phyloP scores from a whole-genome alignment of 306 rosid genomes.

The Rubus idaeus region DNA sequence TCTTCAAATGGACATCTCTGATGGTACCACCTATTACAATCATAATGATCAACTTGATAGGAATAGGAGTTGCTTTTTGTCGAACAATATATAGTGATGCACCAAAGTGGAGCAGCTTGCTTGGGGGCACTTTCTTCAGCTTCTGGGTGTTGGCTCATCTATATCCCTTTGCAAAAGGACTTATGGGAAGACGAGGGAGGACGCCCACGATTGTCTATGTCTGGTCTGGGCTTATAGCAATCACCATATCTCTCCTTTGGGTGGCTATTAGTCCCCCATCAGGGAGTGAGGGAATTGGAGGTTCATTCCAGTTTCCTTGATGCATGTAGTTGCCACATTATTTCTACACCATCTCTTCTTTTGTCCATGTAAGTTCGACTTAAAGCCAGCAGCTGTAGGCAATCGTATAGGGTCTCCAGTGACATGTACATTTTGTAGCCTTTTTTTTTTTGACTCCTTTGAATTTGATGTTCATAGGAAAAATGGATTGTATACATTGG shows the following conservation, averaged over 20 bases:
- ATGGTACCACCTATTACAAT: constrained; percentile 72
- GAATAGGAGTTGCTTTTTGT: constrained; percentile 49
- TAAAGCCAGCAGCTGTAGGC: constrained; percentile 36
- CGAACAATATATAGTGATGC: constrained; percentile 53
- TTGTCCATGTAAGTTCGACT: constrained; percentile 21
- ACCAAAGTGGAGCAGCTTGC: constrained; percentile 56
- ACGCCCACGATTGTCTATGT: constrained; percentile 72
- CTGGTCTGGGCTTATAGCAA: constrained; percentile 76
- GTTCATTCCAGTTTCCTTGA: constrained; percentile 68
- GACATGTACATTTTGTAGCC: constrained; percentile 24
- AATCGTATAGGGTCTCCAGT: constrained; percentile 14
- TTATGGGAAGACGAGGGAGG: constrained; percentile 69
- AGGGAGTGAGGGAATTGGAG: constrained; percentile 53
- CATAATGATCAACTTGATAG: constrained; percentile 67
- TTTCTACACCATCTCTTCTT: constrained; percentile 1
- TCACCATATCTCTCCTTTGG: constrained; percentile 75
- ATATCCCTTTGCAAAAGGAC: constrained; percentile 79
- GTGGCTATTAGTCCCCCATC: constrained; percentile 76
- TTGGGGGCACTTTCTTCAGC: constrained; percentile 76
- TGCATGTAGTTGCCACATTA: neutral
- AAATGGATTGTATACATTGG: constrained; percentile 20
- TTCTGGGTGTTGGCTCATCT: constrained; percentile 76
- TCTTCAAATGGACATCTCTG: constrained; percentile 62
- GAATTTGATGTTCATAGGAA: constrained; percentile 17
- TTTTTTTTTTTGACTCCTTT: constrained; percentile 26